A percentile compares a stretch with the other conserved stretches of the same genome.
phyloP scores from a whole-genome alignment of 768 basidiomycete genomes.

The Auricularia sp. region DNA sequence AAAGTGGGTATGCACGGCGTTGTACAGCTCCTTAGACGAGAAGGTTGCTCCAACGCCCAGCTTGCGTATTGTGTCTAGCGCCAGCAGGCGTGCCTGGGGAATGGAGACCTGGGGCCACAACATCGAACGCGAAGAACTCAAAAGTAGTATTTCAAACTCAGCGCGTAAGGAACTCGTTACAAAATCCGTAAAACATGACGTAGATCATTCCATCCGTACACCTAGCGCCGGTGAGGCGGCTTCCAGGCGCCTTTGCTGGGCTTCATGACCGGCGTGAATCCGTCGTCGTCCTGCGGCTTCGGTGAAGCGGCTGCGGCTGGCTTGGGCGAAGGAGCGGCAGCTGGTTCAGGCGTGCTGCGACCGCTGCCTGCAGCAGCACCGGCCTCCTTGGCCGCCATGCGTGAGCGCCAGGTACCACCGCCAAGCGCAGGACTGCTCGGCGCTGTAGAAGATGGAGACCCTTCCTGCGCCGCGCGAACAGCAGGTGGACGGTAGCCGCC shows the following conservation, averaged over 20 bases:
- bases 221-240: slow-evolving; percentile 2
- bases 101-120: not conserved
- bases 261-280: slow-evolving; percentile 4
- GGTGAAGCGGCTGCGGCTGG: not conserved
- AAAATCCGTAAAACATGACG: not conserved
- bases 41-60: not conserved
- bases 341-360: slow-evolving; percentile 3
- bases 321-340: not conserved
- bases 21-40: not conserved
- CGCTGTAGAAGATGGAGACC: slow-evolving; percentile 48
- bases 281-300: slow-evolving; percentile 6
- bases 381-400: slow-evolving; percentile 36
- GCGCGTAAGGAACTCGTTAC: not conserved
- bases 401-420: slow-evolving; percentile 51
- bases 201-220: not conserved
- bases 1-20: not conserved
- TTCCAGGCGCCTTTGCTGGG: slow-evolving; percentile 1
- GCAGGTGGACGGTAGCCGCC: slow-evolving; percentile 28
- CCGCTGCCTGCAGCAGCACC: slow-evolving; percentile 14
- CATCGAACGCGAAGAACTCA: not conserved
- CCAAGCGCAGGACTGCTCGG: slow-evolving; percentile 28
- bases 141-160: not conserved
- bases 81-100: not conserved
- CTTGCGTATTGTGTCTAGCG: not conserved
- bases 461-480: slow-evolving; percentile 18